These are phyloP conservation scores for Quercus lobata DNA, from an alignment of 331 rosid genomes.

Conservation along the genomic window DNA sequence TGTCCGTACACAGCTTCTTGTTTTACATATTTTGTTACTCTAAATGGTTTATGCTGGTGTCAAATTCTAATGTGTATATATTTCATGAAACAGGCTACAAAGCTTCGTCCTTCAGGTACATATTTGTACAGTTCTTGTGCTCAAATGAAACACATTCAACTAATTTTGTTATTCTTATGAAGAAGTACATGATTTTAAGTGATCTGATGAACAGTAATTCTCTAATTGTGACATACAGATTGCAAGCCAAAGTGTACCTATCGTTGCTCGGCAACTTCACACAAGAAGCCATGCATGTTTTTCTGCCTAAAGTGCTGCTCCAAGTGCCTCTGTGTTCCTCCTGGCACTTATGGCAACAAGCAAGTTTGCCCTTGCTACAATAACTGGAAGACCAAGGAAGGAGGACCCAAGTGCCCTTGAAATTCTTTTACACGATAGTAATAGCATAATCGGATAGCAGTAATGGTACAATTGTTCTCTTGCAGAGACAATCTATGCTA, in stretches of 20 bases:
- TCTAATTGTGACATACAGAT: conserved; percentile 23
- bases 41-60: neutral
- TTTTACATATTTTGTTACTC: neutral
- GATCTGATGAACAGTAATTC: neutral
- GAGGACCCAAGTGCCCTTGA: conserved; percentile 92
- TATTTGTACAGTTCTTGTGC: neutral
- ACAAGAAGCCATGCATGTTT: conserved; percentile 94
- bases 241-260: conserved; percentile 59
- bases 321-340: conserved; percentile 78
- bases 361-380: conserved; percentile 86
- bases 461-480: neutral
- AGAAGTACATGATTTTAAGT: neutral
- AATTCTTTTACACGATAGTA: neutral
- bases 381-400: conserved; percentile 91
- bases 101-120: conserved; percentile 60
- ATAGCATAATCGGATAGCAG: neutral
- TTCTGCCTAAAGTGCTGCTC: conserved; percentile 89
- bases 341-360: conserved; percentile 76
- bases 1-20: neutral
- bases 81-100: conserved; percentile 41
- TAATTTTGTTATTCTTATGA: neutral
- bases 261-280: conserved; percentile 89
- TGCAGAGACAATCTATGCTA: no score
- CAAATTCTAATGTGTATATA: neutral
- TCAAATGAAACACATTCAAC: neutral